Evolutionary conservation across 495 filamentous ascomycete species (phyloP), one percentile per base, ranked within the genome.

Genomic region (Aspergillus cristatus): DNA sequence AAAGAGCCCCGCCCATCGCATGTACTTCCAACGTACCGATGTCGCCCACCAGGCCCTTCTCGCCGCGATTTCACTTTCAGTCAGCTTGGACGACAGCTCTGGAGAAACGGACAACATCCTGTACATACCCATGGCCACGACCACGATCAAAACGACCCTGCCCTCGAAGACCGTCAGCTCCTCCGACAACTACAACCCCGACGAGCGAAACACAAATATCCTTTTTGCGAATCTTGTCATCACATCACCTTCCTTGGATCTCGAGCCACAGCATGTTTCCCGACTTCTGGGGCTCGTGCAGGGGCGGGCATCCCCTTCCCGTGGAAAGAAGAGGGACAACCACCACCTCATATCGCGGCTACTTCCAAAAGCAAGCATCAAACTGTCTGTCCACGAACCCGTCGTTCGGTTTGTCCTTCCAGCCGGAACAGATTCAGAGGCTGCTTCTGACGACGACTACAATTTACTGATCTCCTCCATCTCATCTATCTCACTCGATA

Each of bases 51-150:
- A 99, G 68, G 91, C 91, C 15, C 71, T 99, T 30, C 70, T 93
- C 18, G 88, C 91, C 13, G 91, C 86, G 4, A 81, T 96, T 14
- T 93, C 91, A 4, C 81, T 97, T 25, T 89, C 89, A 2, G 71
- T 96, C 39, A 91, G 86, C 41, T 67, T 99, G 31, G 88, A 94
- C 50, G 86, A 96, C 59, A 85, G 86, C 17, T 72, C 78, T 12
- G 83, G 82, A 7, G 85, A 85, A 55, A 79, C 82, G 0, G 85
- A 95, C 53, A 79, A 87, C 44, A 74, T 99, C 37, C 67, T 93
- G 12, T 97, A 97, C 56, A 78, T 99, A 18, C 91, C 91, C 0
- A 99, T 99, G 93, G 84, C 90, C 17, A 99, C 91, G 4, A 93
- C 87, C 14, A 99, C 91, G 0, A 78, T 94, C 20, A 86, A 86